Evolutionary conservation across 495 filamentous ascomycete genomes (phyloP).

Genomic region (Talaromyces liani): DNA sequence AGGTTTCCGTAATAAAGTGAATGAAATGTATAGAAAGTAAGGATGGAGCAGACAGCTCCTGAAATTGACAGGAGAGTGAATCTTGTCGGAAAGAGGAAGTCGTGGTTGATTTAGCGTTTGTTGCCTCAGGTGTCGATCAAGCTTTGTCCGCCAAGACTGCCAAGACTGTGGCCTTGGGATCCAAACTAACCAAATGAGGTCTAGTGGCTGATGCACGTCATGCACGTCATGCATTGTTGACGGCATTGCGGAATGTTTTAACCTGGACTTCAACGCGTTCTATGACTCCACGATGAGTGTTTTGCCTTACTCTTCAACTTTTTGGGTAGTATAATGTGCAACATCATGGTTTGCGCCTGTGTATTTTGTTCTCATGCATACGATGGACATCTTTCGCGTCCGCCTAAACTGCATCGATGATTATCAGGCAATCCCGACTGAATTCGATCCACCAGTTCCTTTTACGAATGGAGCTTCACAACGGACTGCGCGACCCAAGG

Average conservation of each 20-base stretch:
- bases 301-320: neutral
- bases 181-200: neutral
- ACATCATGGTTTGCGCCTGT: slow-evolving; percentile 2
- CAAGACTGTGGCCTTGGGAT: neutral
- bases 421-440: slow-evolving; percentile 71
- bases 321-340: neutral
- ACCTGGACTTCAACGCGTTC: neutral
- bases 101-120: neutral
- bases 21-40: neutral
- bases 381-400: slow-evolving; percentile 69
- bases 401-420: slow-evolving; percentile 92
- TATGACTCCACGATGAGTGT: neutral
- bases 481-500: slow-evolving; percentile 51
- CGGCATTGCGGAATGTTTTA: slow-evolving; percentile 1
- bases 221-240: slow-evolving; percentile 11
- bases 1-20: neutral
- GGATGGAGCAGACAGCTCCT: neutral
- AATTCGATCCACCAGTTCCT: slow-evolving; percentile 74
- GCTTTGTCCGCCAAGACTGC: neutral
- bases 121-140: neutral
- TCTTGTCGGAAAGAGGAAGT: neutral
- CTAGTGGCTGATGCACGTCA: slow-evolving; percentile 11
- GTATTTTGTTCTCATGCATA: neutral
- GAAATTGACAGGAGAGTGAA: neutral
- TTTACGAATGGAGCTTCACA: slow-evolving; percentile 38